These are phyloP conservation scores for Larix kaempferi DNA, from an alignment of 75 land plant genomes.

Conservation along the genomic window DNA sequence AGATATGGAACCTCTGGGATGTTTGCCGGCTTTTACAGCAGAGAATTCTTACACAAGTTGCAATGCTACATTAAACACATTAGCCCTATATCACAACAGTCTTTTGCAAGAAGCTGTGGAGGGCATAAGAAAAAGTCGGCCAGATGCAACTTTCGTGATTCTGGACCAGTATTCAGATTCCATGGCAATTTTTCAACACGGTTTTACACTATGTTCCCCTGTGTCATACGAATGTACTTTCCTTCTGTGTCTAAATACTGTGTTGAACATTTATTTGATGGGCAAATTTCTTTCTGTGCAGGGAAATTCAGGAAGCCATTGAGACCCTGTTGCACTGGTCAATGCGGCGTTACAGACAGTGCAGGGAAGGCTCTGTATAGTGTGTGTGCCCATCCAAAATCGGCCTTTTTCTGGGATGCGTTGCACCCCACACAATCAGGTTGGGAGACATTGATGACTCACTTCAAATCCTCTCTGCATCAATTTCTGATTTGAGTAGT, in stretches of 20 bases:
- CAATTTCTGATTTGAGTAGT: neutral
- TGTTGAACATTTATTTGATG: too few species aligned
- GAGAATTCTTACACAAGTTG: constrained; percentile 7
- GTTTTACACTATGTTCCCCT: too few species aligned
- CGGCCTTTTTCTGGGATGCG: constrained; percentile 48
- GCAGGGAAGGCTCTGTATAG: constrained; percentile 24
- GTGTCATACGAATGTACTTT: too few species aligned
- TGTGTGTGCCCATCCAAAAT: constrained; percentile 19
- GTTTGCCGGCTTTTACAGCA: constrained; percentile 23
- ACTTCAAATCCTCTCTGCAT: neutral
- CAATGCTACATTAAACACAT: neutral
- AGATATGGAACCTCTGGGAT: constrained; percentile 28
- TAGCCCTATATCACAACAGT: constrained; percentile 15
- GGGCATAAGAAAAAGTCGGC: constrained; percentile 1
- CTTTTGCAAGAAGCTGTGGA: constrained; percentile 5
- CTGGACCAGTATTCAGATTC: constrained; percentile 11
- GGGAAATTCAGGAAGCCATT: constrained; percentile 4
- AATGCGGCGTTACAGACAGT: neutral
- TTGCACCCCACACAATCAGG: constrained; percentile 51
- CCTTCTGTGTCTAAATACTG: too few species aligned
- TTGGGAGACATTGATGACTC: constrained; percentile 22
- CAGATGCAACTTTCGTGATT: constrained; percentile 1
- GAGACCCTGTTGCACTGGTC: constrained; percentile 32
- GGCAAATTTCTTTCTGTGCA: neutral
- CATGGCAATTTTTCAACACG: neutral